Percentiles rank a stretch among this genome's conserved stretches.
phyloP scores from a whole-genome alignment of 495 filamentous ascomycete species.

The Aspergillus incahuasiensis region DNA sequence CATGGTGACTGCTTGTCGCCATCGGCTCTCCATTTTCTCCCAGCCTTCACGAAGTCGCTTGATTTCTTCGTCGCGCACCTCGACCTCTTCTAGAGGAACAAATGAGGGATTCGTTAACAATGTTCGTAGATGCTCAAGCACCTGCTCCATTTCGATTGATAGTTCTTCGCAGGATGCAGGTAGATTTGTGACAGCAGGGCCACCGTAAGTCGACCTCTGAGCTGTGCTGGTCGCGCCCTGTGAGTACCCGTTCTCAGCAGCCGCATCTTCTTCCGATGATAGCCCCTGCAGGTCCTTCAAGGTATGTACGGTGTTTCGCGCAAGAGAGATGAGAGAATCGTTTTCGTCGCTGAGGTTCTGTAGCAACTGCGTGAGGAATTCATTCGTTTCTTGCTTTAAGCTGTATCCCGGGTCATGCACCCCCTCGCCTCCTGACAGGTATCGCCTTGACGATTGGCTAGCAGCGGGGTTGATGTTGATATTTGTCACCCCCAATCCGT shows the following conservation, averaged over 20 bases:
- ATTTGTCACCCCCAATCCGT: slow-evolving; percentile 46
- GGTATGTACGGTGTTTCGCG: slow-evolving; percentile 64
- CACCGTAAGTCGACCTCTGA: slow-evolving; percentile 23
- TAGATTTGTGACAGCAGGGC: slow-evolving; percentile 32
- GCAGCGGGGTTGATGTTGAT: slow-evolving; percentile 44
- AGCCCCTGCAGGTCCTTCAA: slow-evolving; percentile 78
- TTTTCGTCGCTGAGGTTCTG: slow-evolving; percentile 92
- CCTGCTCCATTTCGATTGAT: slow-evolving; percentile 62
- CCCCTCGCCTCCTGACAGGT: slow-evolving; percentile 35
- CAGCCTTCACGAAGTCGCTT: slow-evolving; percentile 72
- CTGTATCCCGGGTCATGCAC: slow-evolving; percentile 62
- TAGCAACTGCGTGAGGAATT: slow-evolving; percentile 84
- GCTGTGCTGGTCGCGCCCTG: slow-evolving; percentile 35
- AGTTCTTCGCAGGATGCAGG: slow-evolving; percentile 66
- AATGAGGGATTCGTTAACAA: slow-evolving; percentile 93
- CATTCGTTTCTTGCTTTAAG: slow-evolving; percentile 80
- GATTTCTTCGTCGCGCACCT: slow-evolving; percentile 87
- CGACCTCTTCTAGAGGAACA: slow-evolving; percentile 92
- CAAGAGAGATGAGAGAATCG: slow-evolving; percentile 69
- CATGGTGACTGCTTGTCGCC: slow-evolving; percentile 82
- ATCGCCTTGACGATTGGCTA: slow-evolving; percentile 31
- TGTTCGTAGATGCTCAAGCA: slow-evolving; percentile 73
- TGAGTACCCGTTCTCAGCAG: slow-evolving; percentile 38
- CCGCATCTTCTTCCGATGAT: slow-evolving; percentile 45
- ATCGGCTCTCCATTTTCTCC: slow-evolving; percentile 85